Conservation (phyloP, 2,329 filamentous ascomycete genomes). For the Hymenoscyphus fructigenus region DNA sequence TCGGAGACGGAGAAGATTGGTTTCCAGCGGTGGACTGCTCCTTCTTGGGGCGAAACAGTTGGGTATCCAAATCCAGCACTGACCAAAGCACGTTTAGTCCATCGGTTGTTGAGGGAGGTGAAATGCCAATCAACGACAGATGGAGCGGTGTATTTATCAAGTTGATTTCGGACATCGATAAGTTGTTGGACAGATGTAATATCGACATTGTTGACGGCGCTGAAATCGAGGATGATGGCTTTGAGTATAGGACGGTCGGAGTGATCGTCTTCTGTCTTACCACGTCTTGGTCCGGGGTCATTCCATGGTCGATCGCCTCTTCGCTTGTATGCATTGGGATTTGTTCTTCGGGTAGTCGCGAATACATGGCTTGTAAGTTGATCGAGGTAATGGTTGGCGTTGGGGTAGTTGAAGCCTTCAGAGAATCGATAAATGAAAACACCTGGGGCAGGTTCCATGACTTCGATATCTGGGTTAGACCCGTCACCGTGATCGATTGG, state of each 20-base stretch:
- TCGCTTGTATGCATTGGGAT: constrained; percentile 61
- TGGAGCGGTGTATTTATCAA: constrained; percentile 80
- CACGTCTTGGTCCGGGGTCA: constrained; percentile 72
- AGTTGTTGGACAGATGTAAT: constrained; percentile 89
- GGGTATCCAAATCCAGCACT: constrained; percentile 88
- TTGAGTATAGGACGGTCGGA: constrained; percentile 67
- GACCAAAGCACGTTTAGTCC: constrained; percentile 88
- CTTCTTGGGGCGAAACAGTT: constrained; percentile 43
- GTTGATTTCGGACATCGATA: constrained; percentile 91
- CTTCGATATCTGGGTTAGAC: constrained; percentile 77
- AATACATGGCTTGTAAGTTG: constrained; percentile 70
- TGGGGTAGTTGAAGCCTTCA: constrained; percentile 95
- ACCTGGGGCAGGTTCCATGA: constrained; percentile 83
- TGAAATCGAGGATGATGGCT: constrained; percentile 93
- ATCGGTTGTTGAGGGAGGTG: constrained; percentile 88
- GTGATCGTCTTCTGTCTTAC: constrained; percentile 47
- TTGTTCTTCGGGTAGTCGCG: constrained; percentile 72
- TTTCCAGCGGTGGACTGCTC: constrained; percentile 66
- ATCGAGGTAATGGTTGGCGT: constrained; percentile 85
- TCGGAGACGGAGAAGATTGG: constrained; percentile 95
- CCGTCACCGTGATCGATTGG: constrained; percentile 87
- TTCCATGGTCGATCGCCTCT: constrained; percentile 91
- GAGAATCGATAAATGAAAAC: constrained; percentile 95
- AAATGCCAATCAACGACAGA: constrained; percentile 92
- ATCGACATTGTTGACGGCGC: constrained; percentile 89